Percentiles rank a stretch among this genome's conserved stretches.
phyloP scores from a whole-genome alignment of 371 early-diverging fungal genomes.

The Entomophthora muscae region DNA sequence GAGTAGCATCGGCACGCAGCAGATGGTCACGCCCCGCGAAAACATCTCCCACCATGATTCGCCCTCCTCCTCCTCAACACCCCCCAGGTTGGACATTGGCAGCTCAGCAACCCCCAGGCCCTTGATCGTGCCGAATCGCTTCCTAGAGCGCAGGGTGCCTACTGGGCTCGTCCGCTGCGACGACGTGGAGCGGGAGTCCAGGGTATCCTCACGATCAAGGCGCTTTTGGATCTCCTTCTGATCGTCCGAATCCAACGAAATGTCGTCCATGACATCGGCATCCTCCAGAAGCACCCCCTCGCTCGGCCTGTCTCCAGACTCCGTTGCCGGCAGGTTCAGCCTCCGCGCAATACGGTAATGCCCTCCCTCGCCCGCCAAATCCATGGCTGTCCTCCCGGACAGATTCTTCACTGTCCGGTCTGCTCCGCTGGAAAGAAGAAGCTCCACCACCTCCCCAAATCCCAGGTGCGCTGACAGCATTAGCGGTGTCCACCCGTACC shows the following conservation, averaged over 20 bases:
- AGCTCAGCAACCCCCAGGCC: neutral
- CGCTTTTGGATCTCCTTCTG: neutral
- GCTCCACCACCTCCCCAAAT: slow-evolving; percentile 14
- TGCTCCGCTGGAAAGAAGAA: slow-evolving; percentile 16
- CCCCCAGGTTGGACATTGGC: neutral
- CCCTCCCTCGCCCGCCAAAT: slow-evolving; percentile 18
- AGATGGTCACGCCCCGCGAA: slow-evolving; percentile 14
- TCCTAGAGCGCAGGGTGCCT: neutral
- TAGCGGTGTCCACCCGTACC: slow-evolving; percentile 18
- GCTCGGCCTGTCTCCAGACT: neutral
- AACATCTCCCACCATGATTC: slow-evolving; percentile 15
- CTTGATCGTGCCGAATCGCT: neutral
- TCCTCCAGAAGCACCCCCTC: slow-evolving; percentile 6
- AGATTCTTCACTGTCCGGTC: slow-evolving; percentile 15
- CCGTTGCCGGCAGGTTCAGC: neutral
- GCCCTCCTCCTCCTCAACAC: neutral
- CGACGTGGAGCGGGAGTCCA: neutral
- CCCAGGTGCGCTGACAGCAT: slow-evolving; percentile 23
- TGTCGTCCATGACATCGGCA: neutral
- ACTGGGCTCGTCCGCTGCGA: neutral
- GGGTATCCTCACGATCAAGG: neutral
- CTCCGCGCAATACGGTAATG: slow-evolving; percentile 11
- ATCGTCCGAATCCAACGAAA: slow-evolving; percentile 1
- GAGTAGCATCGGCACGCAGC: slow-evolving; percentile 12
- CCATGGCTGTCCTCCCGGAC: slow-evolving; percentile 19